A percentile compares a stretch with the other conserved stretches of the same genome.
Evolutionary conservation across 352 stramenopile genomes (phyloP).

Genomic region (Hyaloperonospora brassicae): DNA sequence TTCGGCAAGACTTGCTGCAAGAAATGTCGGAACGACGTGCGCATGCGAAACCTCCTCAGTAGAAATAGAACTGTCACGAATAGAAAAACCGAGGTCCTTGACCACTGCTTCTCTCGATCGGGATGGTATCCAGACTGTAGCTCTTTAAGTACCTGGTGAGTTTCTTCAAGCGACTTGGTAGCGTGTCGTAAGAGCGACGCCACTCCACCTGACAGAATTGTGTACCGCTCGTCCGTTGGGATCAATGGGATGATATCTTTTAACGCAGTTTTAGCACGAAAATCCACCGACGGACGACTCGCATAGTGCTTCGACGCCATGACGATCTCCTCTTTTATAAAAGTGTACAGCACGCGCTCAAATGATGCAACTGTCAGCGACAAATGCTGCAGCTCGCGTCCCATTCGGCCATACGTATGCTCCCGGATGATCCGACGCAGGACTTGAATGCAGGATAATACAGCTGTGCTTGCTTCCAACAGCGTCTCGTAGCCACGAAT

Average conservation of each 20-base stretch:
- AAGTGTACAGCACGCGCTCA: conserved; percentile 79
- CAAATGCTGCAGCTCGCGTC: conserved; percentile 76
- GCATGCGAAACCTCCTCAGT: conserved; percentile 65
- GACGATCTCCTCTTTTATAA: conserved; percentile 86
- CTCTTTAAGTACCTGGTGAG: conserved; percentile 63
- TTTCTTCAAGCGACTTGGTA: conserved; percentile 79
- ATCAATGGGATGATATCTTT: conserved; percentile 87
- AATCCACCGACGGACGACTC: conserved; percentile 49
- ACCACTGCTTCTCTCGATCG: conserved; percentile 80
- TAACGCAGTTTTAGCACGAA: conserved; percentile 69
- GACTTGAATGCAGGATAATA: conserved; percentile 71
- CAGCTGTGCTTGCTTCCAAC: conserved; percentile 53
- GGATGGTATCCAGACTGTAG: conserved; percentile 80
- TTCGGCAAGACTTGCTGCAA: conserved; percentile 59
- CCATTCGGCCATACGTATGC: conserved; percentile 75
- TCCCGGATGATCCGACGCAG: conserved; percentile 80
- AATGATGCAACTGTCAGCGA: conserved; percentile 81
- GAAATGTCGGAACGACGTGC: conserved; percentile 63
- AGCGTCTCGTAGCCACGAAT: conserved; percentile 69
- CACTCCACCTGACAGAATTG: conserved; percentile 71
- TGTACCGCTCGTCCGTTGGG: conserved; percentile 68
- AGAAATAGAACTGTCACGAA: conserved; percentile 46
- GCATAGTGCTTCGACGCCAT: conserved; percentile 63
- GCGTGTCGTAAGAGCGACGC: conserved; percentile 72
- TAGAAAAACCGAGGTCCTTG: conserved; percentile 56